A percentile compares a stretch with the other conserved stretches of the same genome.
These are phyloP conservation scores for Amanita rubescens DNA, from an alignment of 768 basidiomycete species.

Conservation along the genomic window DNA sequence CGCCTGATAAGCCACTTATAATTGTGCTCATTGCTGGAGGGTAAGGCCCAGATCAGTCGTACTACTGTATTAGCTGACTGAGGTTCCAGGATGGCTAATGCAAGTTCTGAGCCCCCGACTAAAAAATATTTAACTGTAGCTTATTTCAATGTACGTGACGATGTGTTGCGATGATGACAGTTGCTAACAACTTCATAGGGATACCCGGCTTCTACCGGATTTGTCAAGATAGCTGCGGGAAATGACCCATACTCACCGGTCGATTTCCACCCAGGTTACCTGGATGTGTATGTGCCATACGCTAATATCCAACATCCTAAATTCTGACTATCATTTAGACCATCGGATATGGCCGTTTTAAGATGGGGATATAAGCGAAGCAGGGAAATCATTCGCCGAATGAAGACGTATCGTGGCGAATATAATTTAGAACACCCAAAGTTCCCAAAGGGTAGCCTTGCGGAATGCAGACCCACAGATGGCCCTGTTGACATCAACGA, in stretches of 20 bases:
- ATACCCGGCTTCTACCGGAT: conserved; percentile 42
- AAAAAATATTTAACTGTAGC: conserved; percentile 21
- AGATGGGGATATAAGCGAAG: conserved; percentile 47
- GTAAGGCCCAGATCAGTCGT: conserved; percentile 18
- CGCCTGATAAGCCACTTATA: conserved; percentile 50
- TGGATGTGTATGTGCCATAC: conserved; percentile 33
- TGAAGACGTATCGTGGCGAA: conserved; percentile 37
- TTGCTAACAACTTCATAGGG: conserved; percentile 16
- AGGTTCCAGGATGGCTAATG: conserved; percentile 12
- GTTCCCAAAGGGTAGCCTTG: conserved; percentile 28
- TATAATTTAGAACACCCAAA: conserved; percentile 26
- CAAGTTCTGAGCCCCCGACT: conserved; percentile 12
- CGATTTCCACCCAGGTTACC: conserved; percentile 38
- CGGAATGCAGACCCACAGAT: conserved; percentile 16
- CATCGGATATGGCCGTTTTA: conserved; percentile 37
- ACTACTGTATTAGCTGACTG: background rate
- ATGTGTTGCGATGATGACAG: background rate
- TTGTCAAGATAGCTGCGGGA: conserved; percentile 39
- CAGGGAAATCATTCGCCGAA: conserved; percentile 49
- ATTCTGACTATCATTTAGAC: conserved; percentile 15
- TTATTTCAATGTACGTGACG: conserved; percentile 13
- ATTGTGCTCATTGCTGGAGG: conserved; percentile 33
- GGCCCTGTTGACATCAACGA: conserved; percentile 26
- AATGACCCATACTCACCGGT: conserved; percentile 32
- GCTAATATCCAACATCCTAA: background rate